phyloP scores from a whole-genome alignment of 495 filamentous ascomycete genomes.

The Aspergillus avenaceus region DNA sequence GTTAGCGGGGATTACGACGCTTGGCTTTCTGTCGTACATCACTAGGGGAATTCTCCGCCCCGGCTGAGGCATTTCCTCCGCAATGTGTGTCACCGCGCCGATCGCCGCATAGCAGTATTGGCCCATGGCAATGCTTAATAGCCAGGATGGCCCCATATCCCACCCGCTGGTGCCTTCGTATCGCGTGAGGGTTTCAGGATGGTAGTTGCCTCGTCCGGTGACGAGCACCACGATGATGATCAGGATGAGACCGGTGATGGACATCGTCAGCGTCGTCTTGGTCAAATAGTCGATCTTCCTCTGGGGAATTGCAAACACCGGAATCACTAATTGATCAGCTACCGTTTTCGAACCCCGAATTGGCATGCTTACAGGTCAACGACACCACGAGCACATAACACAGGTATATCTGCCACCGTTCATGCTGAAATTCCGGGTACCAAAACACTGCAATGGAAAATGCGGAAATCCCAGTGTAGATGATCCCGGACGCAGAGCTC shows the following conservation, averaged over 20 bases:
- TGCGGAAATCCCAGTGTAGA: slow-evolving; percentile 16
- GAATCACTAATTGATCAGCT: slow-evolving; percentile 8
- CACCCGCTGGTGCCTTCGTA: slow-evolving; percentile 21
- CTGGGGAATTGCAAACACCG: slow-evolving; percentile 14
- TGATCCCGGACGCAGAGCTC: slow-evolving; percentile 13
- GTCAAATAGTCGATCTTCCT: slow-evolving; percentile 13
- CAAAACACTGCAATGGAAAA: slow-evolving; percentile 19
- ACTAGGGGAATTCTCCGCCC: slow-evolving; percentile 19
- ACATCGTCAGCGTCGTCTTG: slow-evolving; percentile 15
- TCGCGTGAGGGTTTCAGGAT: slow-evolving; percentile 13
- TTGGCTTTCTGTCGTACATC: slow-evolving; percentile 10
- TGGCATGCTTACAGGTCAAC: slow-evolving; percentile 6
- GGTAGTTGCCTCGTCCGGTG: slow-evolving; percentile 14
- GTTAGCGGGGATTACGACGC: neutral
- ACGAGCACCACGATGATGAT: slow-evolving; percentile 11
- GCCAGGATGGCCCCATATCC: slow-evolving; percentile 17
- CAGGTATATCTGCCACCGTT: slow-evolving; percentile 26
- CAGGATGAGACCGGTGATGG: slow-evolving; percentile 14
- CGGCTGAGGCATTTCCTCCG: slow-evolving; percentile 26
- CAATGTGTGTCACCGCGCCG: slow-evolving; percentile 24
- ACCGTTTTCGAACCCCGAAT: neutral
- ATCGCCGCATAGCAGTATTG: slow-evolving; percentile 13
- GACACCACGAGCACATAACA: slow-evolving; percentile 14
- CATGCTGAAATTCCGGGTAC: slow-evolving; percentile 16
- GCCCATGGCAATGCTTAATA: slow-evolving; percentile 20